Conservation (phyloP, 306 rosid species). For the Ceratonia siliqua region DNA sequence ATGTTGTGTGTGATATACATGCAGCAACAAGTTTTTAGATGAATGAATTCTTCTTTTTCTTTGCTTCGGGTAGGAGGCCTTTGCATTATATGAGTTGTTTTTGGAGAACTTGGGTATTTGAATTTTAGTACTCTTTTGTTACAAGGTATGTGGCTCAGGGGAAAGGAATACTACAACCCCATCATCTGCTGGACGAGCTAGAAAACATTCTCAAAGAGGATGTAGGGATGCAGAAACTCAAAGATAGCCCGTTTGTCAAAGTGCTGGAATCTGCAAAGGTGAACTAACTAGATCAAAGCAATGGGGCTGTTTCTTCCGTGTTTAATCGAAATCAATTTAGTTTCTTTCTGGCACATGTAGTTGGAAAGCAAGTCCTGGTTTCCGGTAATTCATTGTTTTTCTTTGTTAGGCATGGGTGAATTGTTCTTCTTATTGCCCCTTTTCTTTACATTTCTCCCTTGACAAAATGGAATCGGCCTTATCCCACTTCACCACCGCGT, state of each 20-base stretch:
- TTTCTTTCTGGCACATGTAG: background rate
- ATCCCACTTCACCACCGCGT: background rate
- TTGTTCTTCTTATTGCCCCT: background rate
- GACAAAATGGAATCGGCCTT: background rate
- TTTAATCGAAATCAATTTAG: background rate
- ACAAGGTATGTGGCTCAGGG: conserved; percentile 50
- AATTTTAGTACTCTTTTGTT: background rate
- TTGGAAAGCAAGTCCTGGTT: background rate
- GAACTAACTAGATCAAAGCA: background rate
- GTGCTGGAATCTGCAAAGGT: conserved; percentile 67
- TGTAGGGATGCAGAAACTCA: conserved; percentile 39
- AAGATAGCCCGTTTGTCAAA: conserved; percentile 52
- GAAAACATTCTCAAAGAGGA: conserved; percentile 40
- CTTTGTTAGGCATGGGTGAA: background rate
- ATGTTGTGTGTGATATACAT: background rate
- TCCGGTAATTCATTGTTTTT: background rate
- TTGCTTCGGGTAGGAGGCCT: background rate
- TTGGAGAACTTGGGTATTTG: background rate
- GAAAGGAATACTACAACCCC: conserved; percentile 52
- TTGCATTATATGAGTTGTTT: background rate
- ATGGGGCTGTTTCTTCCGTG: background rate
- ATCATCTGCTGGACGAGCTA: conserved; percentile 38
- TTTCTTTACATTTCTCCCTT: background rate
- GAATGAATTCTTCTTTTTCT: background rate
- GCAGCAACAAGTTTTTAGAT: background rate